A percentile compares a stretch with the other conserved stretches of the same genome.
These are phyloP conservation scores for Tuber umbilicatum DNA, from an alignment of 495 filamentous ascomycete genomes.

Conservation along the genomic window DNA sequence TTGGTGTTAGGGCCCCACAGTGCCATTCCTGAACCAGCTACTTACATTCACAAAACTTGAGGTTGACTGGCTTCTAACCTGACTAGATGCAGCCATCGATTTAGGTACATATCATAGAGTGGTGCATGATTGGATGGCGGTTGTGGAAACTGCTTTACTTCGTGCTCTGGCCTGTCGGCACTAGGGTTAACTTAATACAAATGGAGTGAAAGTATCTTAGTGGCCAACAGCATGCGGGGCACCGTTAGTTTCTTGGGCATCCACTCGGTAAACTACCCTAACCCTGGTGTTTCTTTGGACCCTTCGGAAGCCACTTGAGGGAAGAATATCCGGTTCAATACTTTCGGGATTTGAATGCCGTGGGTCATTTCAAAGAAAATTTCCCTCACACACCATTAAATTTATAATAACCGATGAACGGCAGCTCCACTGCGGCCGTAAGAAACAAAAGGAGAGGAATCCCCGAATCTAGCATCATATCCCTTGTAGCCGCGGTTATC, in stretches of 20 bases:
- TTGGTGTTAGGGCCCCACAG: conserved; percentile 25
- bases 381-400: conserved; percentile 1
- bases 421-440: neutral
- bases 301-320: neutral
- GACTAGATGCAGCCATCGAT: conserved; percentile 26
- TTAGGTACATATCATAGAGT: conserved; percentile 6
- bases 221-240: conserved; percentile 4
- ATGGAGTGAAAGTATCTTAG: neutral
- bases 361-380: neutral
- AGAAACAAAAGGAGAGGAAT: neutral
- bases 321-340: neutral
- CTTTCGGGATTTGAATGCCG: neutral
- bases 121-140: conserved; percentile 6
- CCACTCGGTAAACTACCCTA: conserved; percentile 16
- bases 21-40: conserved; percentile 29
- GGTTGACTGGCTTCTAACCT: conserved; percentile 17
- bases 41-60: conserved; percentile 27
- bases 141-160: neutral
- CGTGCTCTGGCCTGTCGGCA: neutral
- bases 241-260: conserved; percentile 7
- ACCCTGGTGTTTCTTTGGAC: conserved; percentile 14
- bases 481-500: neutral
- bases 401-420: neutral
- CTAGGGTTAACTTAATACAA: neutral
- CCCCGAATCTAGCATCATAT: neutral